A percentile compares a stretch with the other conserved stretches of the same genome.
Conservation (phyloP, 768 basidiomycete species). For the Paxillus ammoniavirescens region DNA sequence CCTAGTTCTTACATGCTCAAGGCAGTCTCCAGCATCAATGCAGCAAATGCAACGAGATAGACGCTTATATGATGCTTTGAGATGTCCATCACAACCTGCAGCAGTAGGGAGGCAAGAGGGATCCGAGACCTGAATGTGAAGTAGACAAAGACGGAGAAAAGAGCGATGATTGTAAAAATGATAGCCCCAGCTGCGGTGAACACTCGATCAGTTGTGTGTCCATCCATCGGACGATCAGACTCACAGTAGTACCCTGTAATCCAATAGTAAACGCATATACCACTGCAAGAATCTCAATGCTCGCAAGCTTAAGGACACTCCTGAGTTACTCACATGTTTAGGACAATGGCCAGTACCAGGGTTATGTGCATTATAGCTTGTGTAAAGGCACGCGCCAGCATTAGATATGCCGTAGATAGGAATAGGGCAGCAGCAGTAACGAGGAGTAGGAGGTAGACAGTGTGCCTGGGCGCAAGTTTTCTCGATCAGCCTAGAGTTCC, state of each 20-base stretch:
- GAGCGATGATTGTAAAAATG: conserved; percentile 77
- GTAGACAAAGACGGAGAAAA: conserved; percentile 74
- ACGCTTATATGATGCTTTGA: conserved; percentile 81
- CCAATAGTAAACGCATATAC: conserved; percentile 75
- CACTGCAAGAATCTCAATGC: conserved; percentile 38
- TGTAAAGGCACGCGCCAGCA: conserved; percentile 72
- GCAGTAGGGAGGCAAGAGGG: conserved; percentile 71
- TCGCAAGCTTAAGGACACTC: not conserved
- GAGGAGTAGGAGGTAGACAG: conserved; percentile 73
- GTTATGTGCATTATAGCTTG: conserved; percentile 76
- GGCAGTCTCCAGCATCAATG: conserved; percentile 69
- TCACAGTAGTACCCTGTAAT: conserved; percentile 66
- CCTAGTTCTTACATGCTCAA: conserved; percentile 55
- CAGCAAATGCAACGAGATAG: conserved; percentile 70
- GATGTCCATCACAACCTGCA: conserved; percentile 83
- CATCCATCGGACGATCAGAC: conserved; percentile 28
- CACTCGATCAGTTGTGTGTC: not conserved
- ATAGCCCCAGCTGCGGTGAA: conserved; percentile 66
- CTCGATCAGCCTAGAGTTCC: not conserved
- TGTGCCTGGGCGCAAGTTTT: conserved; percentile 44
- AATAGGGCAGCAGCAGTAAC: conserved; percentile 67
- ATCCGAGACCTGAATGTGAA: conserved; percentile 72
- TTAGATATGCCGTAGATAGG: conserved; percentile 64
- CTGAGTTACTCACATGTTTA: conserved; percentile 57
- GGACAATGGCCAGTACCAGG: conserved; percentile 55